Base-by-base conservation (phyloP, 1,284 basidiomycete genomes). In the Cryptococcus sp. region DNA sequence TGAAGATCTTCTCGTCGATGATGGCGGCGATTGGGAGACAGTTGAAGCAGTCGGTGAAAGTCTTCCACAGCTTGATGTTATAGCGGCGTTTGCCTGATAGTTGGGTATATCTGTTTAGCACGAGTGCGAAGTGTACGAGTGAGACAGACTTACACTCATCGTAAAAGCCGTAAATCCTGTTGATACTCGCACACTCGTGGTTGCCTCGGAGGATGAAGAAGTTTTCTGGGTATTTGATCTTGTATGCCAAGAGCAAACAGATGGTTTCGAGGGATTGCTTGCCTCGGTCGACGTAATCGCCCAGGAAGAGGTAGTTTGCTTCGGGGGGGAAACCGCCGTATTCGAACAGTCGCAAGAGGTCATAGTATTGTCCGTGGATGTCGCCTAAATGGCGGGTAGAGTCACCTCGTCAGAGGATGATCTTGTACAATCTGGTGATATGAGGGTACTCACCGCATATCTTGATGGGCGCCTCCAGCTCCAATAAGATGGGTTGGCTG, bases 51-150 rank as follows among this genome's bases (percentile, higher is more conserved):
- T 85, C 84, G 66, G 83, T 85, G 66, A 85, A 85, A 16, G 83
- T 85, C 79, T 85, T 85, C 84, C 84, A 85, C 48, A 85, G 78
- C 78, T 85, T 85, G 79, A 85, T 85, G 78, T 85, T 85, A 78
- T 84, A 84, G 58, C 84, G 79, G 63, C 84, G 82, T 71, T 85
- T 85, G 81, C 81, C 81, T 82, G 62, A 35, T 10, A 17, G 15
- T 1, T 15, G 15, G 10, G 39, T 38, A 17, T 22, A 22, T 20
- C 27, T 17, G 13, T 6, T 19, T 22, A 19, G 17, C 8, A 13
- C 15, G 41, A 42, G 15, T 16, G 35, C n/a, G 19, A 4, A 13
- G n/a, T n/a, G 1, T 16, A 13, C 3, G 39, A 43, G 27, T 20
- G 15, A 38, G 17, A 7, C 8, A 3, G 1, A 70, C 79, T 68